Evolutionary conservation across 106 monocot genomes (phyloP).

Genomic region (Dioscorea alata): DNA sequence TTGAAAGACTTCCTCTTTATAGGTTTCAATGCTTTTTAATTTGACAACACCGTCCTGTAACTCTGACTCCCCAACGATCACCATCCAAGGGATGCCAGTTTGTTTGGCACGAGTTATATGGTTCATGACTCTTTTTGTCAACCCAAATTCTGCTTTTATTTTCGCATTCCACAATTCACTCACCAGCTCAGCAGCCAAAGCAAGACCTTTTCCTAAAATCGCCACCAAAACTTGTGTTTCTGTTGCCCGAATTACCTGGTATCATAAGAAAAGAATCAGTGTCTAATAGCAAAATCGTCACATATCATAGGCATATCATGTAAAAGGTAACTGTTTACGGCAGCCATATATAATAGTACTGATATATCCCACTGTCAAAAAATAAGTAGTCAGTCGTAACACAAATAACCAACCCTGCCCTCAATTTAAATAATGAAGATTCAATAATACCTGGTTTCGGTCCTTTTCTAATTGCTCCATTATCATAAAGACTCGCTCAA

Average conservation of each 20-base stretch:
- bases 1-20: conserved; percentile 47
- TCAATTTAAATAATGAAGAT: too few species aligned
- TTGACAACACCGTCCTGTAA: conserved; percentile 44
- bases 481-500: conserved; percentile 90
- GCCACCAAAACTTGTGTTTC: conserved; percentile 93
- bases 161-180: conserved; percentile 69
- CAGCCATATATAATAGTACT: background rate
- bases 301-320: background rate
- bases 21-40: conserved; percentile 67
- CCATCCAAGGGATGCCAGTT: conserved; percentile 74
- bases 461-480: conserved; percentile 73
- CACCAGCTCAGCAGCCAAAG: conserved; percentile 61
- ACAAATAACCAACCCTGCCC: too few species aligned
- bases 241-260: conserved; percentile 65
- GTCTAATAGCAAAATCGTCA: background rate
- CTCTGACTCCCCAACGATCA: conserved; percentile 74
- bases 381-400: background rate
- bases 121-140: conserved; percentile 70
- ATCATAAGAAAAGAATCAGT: background rate
- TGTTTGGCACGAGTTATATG: conserved; percentile 62
- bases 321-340: background rate
- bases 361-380: background rate
- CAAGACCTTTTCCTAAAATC: conserved; percentile 65
- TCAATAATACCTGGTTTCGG: conserved; percentile 50
- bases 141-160: conserved; percentile 71